Conservation (phyloP, 202 grass and related monocot genomes). For the Dendrocalamus latiflorus region DNA sequence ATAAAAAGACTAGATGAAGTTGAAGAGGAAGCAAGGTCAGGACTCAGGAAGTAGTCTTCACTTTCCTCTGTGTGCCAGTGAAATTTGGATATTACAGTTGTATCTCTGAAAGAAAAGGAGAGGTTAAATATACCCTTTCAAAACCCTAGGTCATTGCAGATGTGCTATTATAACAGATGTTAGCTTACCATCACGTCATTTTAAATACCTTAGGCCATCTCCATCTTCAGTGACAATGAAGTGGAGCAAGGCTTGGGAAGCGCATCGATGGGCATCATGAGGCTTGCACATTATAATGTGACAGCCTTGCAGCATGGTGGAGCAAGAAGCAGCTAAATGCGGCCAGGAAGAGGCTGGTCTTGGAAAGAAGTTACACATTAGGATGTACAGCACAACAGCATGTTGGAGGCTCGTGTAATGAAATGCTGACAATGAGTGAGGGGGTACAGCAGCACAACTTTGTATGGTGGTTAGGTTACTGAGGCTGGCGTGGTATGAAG, state of each 20-base stretch:
- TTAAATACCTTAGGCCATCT: neutral
- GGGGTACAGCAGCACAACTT: neutral
- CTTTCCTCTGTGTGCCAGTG: neutral
- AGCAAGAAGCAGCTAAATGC: neutral
- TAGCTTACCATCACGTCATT: neutral
- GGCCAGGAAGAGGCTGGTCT: neutral
- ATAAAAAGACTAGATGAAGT: neutral
- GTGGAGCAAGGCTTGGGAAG: neutral
- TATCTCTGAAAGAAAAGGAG: neutral
- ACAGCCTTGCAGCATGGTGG: neutral
- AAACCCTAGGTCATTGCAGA: neutral
- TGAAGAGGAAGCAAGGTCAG: neutral
- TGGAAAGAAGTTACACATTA: neutral
- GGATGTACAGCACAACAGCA: neutral
- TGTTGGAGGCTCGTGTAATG: neutral
- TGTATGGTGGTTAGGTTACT: neutral
- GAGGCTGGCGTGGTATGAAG: neutral
- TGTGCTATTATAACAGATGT: neutral
- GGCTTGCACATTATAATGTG: no score
- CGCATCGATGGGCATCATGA: no score
- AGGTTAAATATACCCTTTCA: neutral
- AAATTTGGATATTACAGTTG: neutral
- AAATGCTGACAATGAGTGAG: neutral
- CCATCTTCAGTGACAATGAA: neutral
- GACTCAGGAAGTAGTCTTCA: neutral